phyloP scores from a whole-genome alignment of 495 filamentous ascomycete species.

The Hypoxylon fuscum region DNA sequence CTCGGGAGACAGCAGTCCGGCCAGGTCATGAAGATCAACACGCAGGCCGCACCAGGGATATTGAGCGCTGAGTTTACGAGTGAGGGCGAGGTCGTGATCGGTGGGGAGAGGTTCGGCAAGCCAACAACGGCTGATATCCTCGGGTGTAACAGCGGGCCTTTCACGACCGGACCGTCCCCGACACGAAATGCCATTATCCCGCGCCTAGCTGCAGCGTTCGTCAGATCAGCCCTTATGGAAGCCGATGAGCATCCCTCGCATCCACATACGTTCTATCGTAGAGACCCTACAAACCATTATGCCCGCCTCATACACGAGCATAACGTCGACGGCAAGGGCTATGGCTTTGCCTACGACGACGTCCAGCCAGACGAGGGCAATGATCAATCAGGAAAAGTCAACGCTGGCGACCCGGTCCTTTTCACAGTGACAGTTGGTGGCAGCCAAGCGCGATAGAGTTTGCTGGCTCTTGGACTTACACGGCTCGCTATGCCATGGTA shows the following conservation, averaged over 20 bases:
- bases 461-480: neutral
- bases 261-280: constrained; percentile 63
- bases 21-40: constrained; percentile 49
- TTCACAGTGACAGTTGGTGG: constrained; percentile 77
- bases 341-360: constrained; percentile 85
- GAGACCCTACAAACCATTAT: constrained; percentile 75
- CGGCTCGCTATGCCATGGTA: too few species aligned
- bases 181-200: constrained; percentile 69
- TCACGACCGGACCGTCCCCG: constrained; percentile 62
- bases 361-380: constrained; percentile 67
- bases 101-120: constrained; percentile 61
- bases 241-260: constrained; percentile 61
- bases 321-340: constrained; percentile 73
- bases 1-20: constrained; percentile 20
- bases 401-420: constrained; percentile 64
- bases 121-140: constrained; percentile 75
- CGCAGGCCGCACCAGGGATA: constrained; percentile 49
- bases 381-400: constrained; percentile 74
- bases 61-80: constrained; percentile 36
- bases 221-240: constrained; percentile 67
- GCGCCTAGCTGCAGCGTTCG: constrained; percentile 74
- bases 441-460: constrained; percentile 12
- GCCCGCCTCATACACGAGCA: constrained; percentile 71
- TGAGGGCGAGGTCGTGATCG: constrained; percentile 44
- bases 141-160: constrained; percentile 76